Evolutionary conservation across 192 early-diverging fungal species (phyloP), one percentile per base, ranked within the genome.

Genomic region (Dimargaris verticillata): DNA sequence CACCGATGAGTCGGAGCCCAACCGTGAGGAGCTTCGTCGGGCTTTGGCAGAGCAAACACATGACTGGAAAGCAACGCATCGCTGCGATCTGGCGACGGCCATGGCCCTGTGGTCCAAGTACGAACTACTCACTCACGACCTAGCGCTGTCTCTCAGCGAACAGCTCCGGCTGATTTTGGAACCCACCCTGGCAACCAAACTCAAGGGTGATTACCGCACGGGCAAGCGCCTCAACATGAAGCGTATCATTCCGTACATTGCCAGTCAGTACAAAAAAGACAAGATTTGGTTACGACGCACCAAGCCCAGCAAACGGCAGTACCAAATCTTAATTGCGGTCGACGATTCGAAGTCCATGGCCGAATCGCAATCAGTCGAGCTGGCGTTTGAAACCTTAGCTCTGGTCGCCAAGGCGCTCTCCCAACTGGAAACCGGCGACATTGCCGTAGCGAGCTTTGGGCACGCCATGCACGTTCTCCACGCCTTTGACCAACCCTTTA

Each of bases 221-320:
- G 96, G 96, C 60, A 99, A 99, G 72, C 86, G 96, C 11, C 83
- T 99, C 26, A 99, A 95, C 72, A 97, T 99, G 96, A 88, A 93
- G 65, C 94, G 92, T 72, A 92, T 99, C 53, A 96, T 99, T 67
- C 92, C 96, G 14, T 99, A 99, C 63, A 97, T 99, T 77, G 96
- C 96, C 10, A 87, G 83, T 45, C 86, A 95, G 68, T 99, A 94
- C 81, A 95, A 93, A 75, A 99, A 99, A 74, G 96, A 99, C 74
- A 99, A 99, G 78, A 99, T 99, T 65, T 99, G 96, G 96, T 72
- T 99, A 61, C 81, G 93, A 11, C 83, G 96, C 50, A 97, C 94
- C 24, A 95, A 94, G 71, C 94, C 93, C 20, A 88, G 86, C 64
- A 93, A 96, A 64, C 82, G 96, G 52, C 88, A 89, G 63, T 99